These are phyloP conservation scores for Cryptococcus hybrid DNA, from an alignment of 1,284 basidiomycete genomes.

Conservation along the genomic window DNA sequence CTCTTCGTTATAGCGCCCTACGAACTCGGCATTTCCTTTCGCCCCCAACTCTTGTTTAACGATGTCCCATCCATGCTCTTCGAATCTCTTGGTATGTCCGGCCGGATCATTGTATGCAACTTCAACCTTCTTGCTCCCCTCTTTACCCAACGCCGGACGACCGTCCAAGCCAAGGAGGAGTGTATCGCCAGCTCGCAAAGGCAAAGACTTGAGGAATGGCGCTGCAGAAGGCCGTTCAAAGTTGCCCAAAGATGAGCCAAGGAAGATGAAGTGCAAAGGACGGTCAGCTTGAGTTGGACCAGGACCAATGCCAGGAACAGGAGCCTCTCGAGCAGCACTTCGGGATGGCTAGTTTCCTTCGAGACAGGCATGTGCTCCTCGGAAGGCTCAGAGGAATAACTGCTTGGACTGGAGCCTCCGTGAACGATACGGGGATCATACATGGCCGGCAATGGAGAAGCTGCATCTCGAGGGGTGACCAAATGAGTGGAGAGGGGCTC, in stretches of 20 bases:
- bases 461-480: constrained; percentile 21
- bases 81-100: constrained; percentile 77
- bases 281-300: constrained; percentile 7
- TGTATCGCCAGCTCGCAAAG: constrained; percentile 62
- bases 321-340: background rate
- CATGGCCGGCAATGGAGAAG: constrained; percentile 18
- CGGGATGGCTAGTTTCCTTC: background rate
- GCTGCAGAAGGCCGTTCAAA: constrained; percentile 73
- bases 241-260: constrained; percentile 95
- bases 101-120: constrained; percentile 77
- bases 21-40: constrained; percentile 60
- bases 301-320: background rate
- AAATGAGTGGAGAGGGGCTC: constrained; percentile 15
- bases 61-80: constrained; percentile 80
- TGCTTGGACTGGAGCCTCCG: constrained; percentile 2
- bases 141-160: constrained; percentile 37
- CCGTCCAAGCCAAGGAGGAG: constrained; percentile 77
- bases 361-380: background rate
- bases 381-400: constrained; percentile 18
- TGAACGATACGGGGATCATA: constrained; percentile 11
- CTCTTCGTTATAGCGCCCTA: constrained; percentile 68
- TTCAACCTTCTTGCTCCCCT: constrained; percentile 45
- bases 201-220: constrained; percentile 73
- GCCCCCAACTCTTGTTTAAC: constrained; percentile 49
- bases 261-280: constrained; percentile 80